These are phyloP conservation scores for Tricladium varicosporioides DNA, from an alignment of 2,329 filamentous ascomycete genomes.

Conservation along the genomic window DNA sequence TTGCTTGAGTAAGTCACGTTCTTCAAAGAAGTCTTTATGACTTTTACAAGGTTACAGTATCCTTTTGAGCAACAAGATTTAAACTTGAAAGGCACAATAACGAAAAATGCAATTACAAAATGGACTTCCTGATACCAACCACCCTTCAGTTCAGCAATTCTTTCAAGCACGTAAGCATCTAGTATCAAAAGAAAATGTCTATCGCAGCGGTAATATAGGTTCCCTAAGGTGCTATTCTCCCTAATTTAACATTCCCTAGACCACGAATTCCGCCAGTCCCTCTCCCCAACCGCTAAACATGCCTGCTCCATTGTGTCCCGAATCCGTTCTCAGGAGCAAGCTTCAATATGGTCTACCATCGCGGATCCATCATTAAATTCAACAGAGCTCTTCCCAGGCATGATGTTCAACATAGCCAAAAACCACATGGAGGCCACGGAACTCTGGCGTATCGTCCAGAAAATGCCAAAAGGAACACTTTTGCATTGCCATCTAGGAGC, in stretches of 20 bases:
- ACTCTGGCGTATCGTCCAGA: constrained; percentile 77
- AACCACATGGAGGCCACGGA: constrained; percentile 75
- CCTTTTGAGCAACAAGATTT: not conserved
- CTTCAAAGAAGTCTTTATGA: too few species aligned
- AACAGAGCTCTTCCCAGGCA: constrained; percentile 73
- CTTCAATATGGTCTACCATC: constrained; percentile 69
- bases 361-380: constrained; percentile 64
- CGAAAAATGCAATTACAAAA: not conserved
- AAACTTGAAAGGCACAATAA: not conserved
- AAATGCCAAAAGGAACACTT: constrained; percentile 85
- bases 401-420: constrained; percentile 86
- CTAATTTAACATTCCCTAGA: constrained; percentile 45
- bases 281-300: constrained; percentile 72
- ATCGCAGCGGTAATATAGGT: constrained; percentile 20
- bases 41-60: not conserved
- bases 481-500: constrained; percentile 85
- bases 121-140: not conserved
- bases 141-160: not conserved
- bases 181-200: constrained; percentile 14
- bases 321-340: constrained; percentile 73
- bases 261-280: constrained; percentile 63
- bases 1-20: too few species aligned
- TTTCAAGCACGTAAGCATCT: constrained; percentile 4
- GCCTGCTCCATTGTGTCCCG: constrained; percentile 75
- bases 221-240: too few species aligned